Percentiles rank a stretch among this genome's conserved stretches.
These are phyloP conservation scores for Erigeron philadelphicus DNA, from an alignment of 140 eudicot species.

Conservation along the genomic window DNA sequence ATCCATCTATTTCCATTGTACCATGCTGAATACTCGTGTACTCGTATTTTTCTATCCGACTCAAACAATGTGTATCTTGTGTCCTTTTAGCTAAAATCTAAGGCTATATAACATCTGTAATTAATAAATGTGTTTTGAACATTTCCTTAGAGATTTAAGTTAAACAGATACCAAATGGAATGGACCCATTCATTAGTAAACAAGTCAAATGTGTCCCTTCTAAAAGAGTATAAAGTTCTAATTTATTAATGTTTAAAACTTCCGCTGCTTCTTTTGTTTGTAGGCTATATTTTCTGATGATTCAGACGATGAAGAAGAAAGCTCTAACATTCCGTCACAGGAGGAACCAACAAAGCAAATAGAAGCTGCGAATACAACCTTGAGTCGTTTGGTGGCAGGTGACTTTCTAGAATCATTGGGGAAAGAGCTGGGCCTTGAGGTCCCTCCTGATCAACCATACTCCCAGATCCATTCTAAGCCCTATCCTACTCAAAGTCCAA, in stretches of 20 bases:
- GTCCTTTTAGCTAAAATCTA: no score
- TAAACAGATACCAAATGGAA: background rate
- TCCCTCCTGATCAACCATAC: slow-evolving; percentile 68
- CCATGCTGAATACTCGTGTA: no score
- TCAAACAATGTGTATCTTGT: no score
- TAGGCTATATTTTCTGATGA: slow-evolving; percentile 99
- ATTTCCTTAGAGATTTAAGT: background rate
- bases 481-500: slow-evolving; percentile 31
- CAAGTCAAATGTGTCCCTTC: background rate
- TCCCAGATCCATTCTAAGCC: slow-evolving; percentile 20
- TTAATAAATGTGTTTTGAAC: no score
- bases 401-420: slow-evolving; percentile 94
- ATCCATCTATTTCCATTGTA: no score
- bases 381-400: slow-evolving; percentile 84
- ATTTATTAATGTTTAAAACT: slow-evolving; percentile 17
- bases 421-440: slow-evolving; percentile 84
- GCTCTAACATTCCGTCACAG: slow-evolving; percentile 30
- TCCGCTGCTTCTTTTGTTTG: background rate
- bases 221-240: background rate
- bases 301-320: slow-evolving; percentile 72
- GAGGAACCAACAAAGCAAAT: slow-evolving; percentile 62
- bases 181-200: background rate
- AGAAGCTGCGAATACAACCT: slow-evolving; percentile 72
- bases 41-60: no score
- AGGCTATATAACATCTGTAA: no score